Evolutionary conservation across 1,139 yeast species (phyloP), one percentile per base, ranked within the genome.

Genomic region (Saccharomyces hybrid): DNA sequence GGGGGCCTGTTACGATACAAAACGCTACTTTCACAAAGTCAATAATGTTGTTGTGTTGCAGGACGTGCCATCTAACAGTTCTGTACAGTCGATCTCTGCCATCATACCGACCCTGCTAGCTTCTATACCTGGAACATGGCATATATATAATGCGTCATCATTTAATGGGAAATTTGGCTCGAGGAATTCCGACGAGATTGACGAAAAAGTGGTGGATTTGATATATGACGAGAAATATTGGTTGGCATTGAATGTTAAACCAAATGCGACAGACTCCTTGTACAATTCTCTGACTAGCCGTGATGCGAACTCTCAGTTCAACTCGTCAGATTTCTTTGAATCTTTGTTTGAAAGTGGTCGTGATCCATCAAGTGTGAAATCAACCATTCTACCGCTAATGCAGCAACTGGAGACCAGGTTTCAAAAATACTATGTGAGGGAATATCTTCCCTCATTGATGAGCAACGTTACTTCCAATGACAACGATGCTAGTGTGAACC

Each of bases 151-250:
- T 56, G 52, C 64, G 9, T 47, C 65, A 2, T 49, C 57, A 13
- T 62, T 65, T 52, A 53, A 49, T 19, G 55, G 55, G n/a, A 57
- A 60, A 14, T 60, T 64, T 50, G 79, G 80, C 4, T 62, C 63
- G 0, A 61, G 71, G n/a, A 47, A 52, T 53, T 65, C 69, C 51
- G 73, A 73, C 51, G 68, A 74, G 27, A 61, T 75, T 2, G 65
- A 69, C 9, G 71, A 71, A 14, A 76, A 76, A 56, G 62, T 77
- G 14, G 44, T 66, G n/a, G 60, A 73, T 11, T 64, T 70, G 53
- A 73, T 83, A 3, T 78, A 77, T 61, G 75, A 73, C 49, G 78
- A 80, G 65, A 65, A 77, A 41, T 80, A 74, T 62, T 83, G 86
- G 86, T 75, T 73, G 38, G 78, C 79, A 0, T 63, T 80, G 34